Evolutionary conservation across 2,329 filamentous ascomycete genomes (phyloP).

Genomic region (Aspergillus alliaceus): DNA sequence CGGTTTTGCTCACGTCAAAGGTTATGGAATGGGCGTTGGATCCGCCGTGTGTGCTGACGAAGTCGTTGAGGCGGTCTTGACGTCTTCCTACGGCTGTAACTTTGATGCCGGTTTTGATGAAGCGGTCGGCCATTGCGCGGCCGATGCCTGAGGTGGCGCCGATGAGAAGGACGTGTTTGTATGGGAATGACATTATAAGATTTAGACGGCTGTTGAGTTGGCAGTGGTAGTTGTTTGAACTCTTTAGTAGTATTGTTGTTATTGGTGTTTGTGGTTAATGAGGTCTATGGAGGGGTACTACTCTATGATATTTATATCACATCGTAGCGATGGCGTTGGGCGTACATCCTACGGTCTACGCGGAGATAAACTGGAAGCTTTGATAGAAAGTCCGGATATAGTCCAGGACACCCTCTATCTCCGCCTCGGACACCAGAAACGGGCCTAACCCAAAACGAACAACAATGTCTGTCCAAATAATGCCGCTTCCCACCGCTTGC

Average conservation of each 20-base stretch:
- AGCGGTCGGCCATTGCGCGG: conserved; percentile 47
- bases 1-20: conserved; percentile 51
- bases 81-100: conserved; percentile 60
- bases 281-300: not conserved
- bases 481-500: not conserved
- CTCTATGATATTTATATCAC: not conserved
- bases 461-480: not conserved
- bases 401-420: too few relatives aligned
- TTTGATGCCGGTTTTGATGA: conserved; percentile 50
- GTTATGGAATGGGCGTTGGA: conserved; percentile 41
- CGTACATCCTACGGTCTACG: too few relatives aligned
- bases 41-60: conserved; percentile 47
- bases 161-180: conserved; percentile 57
- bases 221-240: too few relatives aligned
- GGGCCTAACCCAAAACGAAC: not conserved
- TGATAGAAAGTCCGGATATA: not conserved
- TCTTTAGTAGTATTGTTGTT: too few relatives aligned
- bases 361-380: too few relatives aligned
- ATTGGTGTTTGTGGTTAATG: not conserved
- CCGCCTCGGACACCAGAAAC: not conserved
- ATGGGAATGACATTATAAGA: conserved; percentile 51
- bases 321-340: too few relatives aligned
- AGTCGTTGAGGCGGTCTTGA: conserved; percentile 50
- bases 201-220: not conserved
- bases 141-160: conserved; percentile 59